Base-by-base conservation (phyloP, 2,329 filamentous ascomycete species). In the Beauveria asiatica region DNA sequence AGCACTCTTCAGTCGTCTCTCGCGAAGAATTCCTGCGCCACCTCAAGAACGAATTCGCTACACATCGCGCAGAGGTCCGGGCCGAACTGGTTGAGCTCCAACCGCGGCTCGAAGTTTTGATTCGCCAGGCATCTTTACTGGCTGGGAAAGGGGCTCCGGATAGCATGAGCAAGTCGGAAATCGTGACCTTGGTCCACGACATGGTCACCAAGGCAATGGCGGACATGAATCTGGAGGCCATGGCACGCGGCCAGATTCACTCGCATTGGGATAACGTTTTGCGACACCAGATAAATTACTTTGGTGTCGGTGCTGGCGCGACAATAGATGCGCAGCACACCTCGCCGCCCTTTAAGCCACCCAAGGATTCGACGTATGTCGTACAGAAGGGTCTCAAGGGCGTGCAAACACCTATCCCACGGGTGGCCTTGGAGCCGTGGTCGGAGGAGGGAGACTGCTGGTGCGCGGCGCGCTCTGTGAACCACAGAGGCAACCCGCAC, bases 361-460 rank as follows among this genome's bases (percentile, higher is more conserved):
- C 30, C 59, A 0, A 59, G 61, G 17, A 67, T 52, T 23, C 61
- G 1, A 53, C 56, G 0, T 62, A 59, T 6, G 59, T 63, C 0
- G 63, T 62, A 30, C 55, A 62, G 30, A 65, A 66, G 6, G 70
- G 69, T 1, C 5, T 67, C 21, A 64, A 65, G 42, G 25, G 67
- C 10, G 59, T 65, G 5, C 65, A 65, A 1, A 57, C 23, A 13
- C 25, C 21, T 11, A 41, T 61, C 3, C 74, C 78, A 1, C 78
- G 80, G n/a, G 72, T 78, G 0, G 90, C 88, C 1, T 78, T 96
- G 2, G 55, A 60, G 1, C 74, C 78, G 3, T 96, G 92, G 91
- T 77, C 85, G 10, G 89, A 96, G 53, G 81, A 87, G 39, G 90
- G 89, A 21, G 89, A 97, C 63, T 95, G 91, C 73, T 97, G 91